Conservation (phyloP, 176 grass and related monocot genomes). For the Poa pratensis region DNA sequence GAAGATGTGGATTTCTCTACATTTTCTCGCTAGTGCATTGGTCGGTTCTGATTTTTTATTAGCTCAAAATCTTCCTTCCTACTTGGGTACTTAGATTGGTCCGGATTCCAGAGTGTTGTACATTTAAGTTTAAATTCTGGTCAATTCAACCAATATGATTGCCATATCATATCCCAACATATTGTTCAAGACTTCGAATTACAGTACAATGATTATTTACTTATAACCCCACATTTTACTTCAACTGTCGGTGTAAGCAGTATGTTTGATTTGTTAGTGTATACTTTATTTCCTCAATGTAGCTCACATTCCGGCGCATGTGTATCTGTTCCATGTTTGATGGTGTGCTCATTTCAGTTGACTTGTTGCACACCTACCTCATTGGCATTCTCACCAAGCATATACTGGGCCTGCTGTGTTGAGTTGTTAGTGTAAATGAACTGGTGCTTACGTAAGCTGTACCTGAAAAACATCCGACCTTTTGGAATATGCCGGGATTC, state of each 20-base stretch:
- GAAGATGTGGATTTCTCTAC: background rate
- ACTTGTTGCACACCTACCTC: background rate
- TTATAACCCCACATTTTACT: background rate
- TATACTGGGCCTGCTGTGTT: background rate
- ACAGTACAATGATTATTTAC: background rate
- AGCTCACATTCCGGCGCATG: background rate
- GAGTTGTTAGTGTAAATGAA: slow-evolving; percentile 1
- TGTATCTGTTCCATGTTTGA: background rate
- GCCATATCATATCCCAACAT: too few relatives aligned
- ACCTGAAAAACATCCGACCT: background rate
- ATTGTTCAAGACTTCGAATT: background rate
- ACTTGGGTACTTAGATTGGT: too few relatives aligned
- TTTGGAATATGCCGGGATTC: background rate
- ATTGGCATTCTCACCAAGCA: background rate
- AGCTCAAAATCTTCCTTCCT: background rate
- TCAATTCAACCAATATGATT: too few relatives aligned
- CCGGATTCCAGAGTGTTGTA: too few relatives aligned
- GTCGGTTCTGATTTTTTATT: background rate
- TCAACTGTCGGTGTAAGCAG: background rate
- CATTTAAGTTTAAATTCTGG: too few relatives aligned
- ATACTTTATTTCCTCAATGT: too few relatives aligned
- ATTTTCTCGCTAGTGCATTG: background rate
- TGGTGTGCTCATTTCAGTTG: background rate
- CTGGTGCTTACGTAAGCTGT: background rate
- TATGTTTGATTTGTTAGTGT: background rate